These are phyloP conservation scores for Hyaloscypha variabilis DNA, from an alignment of 495 filamentous ascomycete genomes.

Conservation along the genomic window DNA sequence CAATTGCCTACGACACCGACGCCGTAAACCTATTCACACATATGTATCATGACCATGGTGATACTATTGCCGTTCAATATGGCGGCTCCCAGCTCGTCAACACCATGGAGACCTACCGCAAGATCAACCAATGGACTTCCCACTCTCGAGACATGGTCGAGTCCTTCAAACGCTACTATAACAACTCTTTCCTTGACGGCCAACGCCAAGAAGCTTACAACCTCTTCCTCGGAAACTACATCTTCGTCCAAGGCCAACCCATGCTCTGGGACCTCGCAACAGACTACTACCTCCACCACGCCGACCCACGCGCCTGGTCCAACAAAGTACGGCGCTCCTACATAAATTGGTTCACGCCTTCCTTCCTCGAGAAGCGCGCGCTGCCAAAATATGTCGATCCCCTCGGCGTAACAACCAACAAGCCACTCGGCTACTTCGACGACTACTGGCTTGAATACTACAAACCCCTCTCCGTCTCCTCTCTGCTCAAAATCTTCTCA, in stretches of 20 bases:
- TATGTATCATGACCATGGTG: slow-evolving; percentile 97
- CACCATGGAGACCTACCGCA: slow-evolving; percentile 98
- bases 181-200: slow-evolving; percentile 95
- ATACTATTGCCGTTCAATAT: slow-evolving; percentile 97
- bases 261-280: slow-evolving; percentile 97
- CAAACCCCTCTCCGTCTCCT: slow-evolving; percentile 80
- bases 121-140: slow-evolving; percentile 98
- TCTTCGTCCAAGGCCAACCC: slow-evolving; percentile 84
- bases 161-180: slow-evolving; percentile 98
- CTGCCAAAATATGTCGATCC: slow-evolving; percentile 21
- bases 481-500: slow-evolving; percentile 85
- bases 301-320: slow-evolving; percentile 73
- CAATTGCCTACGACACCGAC: slow-evolving; percentile 91
- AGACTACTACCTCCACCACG: slow-evolving; percentile 96
- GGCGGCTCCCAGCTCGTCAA: slow-evolving; percentile 97
- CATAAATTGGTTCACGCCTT: slow-evolving; percentile 86
- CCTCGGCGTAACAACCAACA: slow-evolving; percentile 36
- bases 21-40: slow-evolving; percentile 94
- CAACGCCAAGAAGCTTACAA: slow-evolving; percentile 98
- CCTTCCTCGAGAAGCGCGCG: slow-evolving; percentile 55
- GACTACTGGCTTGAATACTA: slow-evolving; percentile 99
- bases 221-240: slow-evolving; percentile 96
- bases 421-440: slow-evolving; percentile 72
- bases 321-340: slow-evolving; percentile 65
- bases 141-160: slow-evolving; percentile 98